Conservation (phyloP, 768 basidiomycete genomes). For the Rickenella mellea region DNA sequence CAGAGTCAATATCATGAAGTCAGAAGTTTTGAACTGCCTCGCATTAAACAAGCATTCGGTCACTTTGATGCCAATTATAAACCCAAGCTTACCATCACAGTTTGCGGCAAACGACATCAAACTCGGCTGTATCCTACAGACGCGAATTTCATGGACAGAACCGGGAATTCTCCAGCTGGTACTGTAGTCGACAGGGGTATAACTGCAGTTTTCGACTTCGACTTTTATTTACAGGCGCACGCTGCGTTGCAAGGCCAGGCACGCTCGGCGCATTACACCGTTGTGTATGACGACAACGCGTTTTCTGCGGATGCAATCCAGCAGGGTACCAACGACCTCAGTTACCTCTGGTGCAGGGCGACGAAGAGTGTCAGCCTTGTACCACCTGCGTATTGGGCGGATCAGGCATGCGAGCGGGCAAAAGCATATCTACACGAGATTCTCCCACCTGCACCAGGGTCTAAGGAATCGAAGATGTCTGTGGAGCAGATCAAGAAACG, state of each 20-base stretch:
- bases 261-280: slow-evolving; percentile 68
- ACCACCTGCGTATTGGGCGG: slow-evolving; percentile 74
- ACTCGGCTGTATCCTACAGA: slow-evolving; percentile 50
- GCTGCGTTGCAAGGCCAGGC: slow-evolving; percentile 64
- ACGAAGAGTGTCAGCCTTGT: slow-evolving; percentile 78
- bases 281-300: slow-evolving; percentile 69
- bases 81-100: slow-evolving; percentile 60
- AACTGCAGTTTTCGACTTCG: slow-evolving; percentile 31
- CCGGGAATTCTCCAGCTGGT: slow-evolving; percentile 73
- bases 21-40: slow-evolving; percentile 47
- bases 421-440: slow-evolving; percentile 70
- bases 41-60: slow-evolving; percentile 53
- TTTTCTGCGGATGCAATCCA: slow-evolving; percentile 68
- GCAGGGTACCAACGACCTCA: slow-evolving; percentile 55
- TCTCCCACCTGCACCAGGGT: slow-evolving; percentile 16
- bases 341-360: slow-evolving; percentile 74
- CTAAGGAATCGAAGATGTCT: slow-evolving; percentile 24
- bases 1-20: slow-evolving; percentile 70
- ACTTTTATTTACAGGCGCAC: slow-evolving; percentile 59
- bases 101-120: slow-evolving; percentile 65
- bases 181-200: slow-evolving; percentile 76
- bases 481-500: slow-evolving; percentile 26
- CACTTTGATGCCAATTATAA: slow-evolving; percentile 41
- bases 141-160: slow-evolving; percentile 40
- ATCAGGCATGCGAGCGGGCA: slow-evolving; percentile 75